Percentiles rank a stretch among this genome's conserved stretches.
phyloP scores from a whole-genome alignment of 495 filamentous ascomycete species.

The Parathielavia appendiculata region DNA sequence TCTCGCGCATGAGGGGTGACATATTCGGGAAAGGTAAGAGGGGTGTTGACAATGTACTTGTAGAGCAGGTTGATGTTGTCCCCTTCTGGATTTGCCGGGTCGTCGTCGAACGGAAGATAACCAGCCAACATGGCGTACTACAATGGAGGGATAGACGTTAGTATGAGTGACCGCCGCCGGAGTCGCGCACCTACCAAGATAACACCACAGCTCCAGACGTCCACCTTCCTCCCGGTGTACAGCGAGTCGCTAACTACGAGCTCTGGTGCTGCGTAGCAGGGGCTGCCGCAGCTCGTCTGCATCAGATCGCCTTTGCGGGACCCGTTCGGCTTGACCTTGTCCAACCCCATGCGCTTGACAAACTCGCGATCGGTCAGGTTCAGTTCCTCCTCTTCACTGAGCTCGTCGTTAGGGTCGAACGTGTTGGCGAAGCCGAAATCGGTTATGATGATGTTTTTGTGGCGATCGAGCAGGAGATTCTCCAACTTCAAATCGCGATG shows the following conservation, averaged over 20 bases:
- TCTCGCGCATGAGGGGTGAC: conserved; percentile 96
- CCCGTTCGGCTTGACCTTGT: conserved; percentile 54
- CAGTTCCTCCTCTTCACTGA: conserved; percentile 85
- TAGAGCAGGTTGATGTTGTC: conserved; percentile 99
- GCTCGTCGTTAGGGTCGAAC: conserved; percentile 82
- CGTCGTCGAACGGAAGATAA: conserved; percentile 98
- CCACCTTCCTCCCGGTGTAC: conserved; percentile 95
- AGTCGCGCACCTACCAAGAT: conserved; percentile 72
- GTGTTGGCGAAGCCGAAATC: conserved; percentile 99
- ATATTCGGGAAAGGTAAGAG: conserved; percentile 97
- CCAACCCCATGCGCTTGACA: conserved; percentile 71
- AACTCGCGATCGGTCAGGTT: conserved; percentile 79
- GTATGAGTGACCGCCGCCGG: conserved; percentile 10
- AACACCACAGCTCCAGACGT: conserved; percentile 99
- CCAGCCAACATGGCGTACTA: conserved; percentile 99
- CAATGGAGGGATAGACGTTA: background rate
- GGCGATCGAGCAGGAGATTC: conserved; percentile 90
- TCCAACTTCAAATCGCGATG: conserved; percentile 97
- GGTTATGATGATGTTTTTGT: conserved; percentile 98
- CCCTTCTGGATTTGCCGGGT: conserved; percentile 96
- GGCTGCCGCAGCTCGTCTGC: conserved; percentile 78
- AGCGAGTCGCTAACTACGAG: conserved; percentile 95
- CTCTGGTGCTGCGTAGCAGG: conserved; percentile 95
- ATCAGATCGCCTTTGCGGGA: conserved; percentile 67
- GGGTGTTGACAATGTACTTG: conserved; percentile 98